phyloP scores from a whole-genome alignment of 2,329 filamentous ascomycete species.

The Tolypocladium ovalisporum region DNA sequence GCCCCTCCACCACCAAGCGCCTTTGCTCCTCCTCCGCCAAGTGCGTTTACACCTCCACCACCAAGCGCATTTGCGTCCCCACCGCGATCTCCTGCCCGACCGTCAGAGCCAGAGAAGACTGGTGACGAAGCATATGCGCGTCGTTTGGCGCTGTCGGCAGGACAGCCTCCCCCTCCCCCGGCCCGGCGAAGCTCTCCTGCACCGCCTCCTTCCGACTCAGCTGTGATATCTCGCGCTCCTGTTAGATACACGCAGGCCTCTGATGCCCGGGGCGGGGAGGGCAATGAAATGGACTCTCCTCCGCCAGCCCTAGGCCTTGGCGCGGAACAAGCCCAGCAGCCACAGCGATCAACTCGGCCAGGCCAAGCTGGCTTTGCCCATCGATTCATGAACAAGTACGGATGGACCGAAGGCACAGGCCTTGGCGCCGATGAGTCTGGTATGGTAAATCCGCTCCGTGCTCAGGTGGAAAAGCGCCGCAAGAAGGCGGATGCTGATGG shows the following conservation, averaged over 20 bases:
- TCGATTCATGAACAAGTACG: conserved; percentile 85
- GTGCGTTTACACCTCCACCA: conserved; percentile 49
- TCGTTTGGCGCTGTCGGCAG: conserved; percentile 46
- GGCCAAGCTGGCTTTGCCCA: conserved; percentile 79
- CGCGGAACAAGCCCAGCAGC: conserved; percentile 25
- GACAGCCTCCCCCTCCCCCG: conserved; percentile 15
- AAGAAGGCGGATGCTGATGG: conserved; percentile 70
- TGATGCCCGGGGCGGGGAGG: conserved; percentile 18
- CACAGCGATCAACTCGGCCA: conserved; percentile 51
- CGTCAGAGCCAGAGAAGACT: conserved; percentile 45
- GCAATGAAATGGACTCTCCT: conserved; percentile 29
- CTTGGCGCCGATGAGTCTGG: conserved; percentile 74
- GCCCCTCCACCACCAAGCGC: conserved; percentile 34
- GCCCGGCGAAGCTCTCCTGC: conserved; percentile 16
- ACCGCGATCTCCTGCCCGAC: conserved; percentile 34
- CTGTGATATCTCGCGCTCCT: conserved; percentile 66
- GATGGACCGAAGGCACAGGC: conserved; percentile 80
- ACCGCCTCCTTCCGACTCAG: conserved; percentile 29
- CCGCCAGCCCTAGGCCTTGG: conserved; percentile 37
- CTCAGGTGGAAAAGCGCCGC: conserved; percentile 77
- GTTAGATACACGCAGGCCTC: conserved; percentile 51
- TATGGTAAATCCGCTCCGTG: conserved; percentile 73
- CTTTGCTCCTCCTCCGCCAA: conserved; percentile 27
- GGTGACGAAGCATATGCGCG: conserved; percentile 61
- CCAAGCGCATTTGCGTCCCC: conserved; percentile 48